phyloP scores from a whole-genome alignment of 2,329 filamentous ascomycete species.

The Geoglossum cookeanum region DNA sequence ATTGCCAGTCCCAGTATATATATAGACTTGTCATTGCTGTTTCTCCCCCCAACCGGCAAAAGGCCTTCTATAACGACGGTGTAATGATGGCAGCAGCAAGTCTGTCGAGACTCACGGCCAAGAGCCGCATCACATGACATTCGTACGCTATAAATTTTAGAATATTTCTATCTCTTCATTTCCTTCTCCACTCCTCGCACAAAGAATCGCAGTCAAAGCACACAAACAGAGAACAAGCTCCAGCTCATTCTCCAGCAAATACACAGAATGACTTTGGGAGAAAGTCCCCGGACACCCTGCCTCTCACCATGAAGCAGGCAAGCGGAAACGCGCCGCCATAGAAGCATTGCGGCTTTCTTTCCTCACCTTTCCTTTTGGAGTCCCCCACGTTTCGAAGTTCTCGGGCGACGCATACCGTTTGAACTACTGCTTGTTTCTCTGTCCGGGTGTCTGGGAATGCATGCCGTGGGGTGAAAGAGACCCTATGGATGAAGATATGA shows the following conservation, averaged over 20 bases:
- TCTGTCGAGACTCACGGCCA: background rate
- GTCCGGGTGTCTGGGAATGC: slow-evolving; percentile 11
- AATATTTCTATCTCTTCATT: slow-evolving; percentile 16
- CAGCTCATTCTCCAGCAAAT: slow-evolving; percentile 22
- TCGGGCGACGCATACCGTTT: slow-evolving; percentile 21
- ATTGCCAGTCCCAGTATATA: too few species aligned
- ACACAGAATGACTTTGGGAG: slow-evolving; percentile 68
- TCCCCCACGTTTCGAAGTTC: slow-evolving; percentile 18
- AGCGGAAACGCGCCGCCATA: slow-evolving; percentile 99
- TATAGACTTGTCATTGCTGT: too few species aligned
- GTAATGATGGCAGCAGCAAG: too few species aligned
- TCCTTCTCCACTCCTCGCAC: slow-evolving; percentile 63
- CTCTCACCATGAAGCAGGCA: slow-evolving; percentile 27
- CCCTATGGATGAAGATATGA: slow-evolving; percentile 74
- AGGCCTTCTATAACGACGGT: too few species aligned
- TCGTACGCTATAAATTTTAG: too few species aligned
- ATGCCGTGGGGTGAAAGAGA: slow-evolving; percentile 19
- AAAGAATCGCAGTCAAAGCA: slow-evolving; percentile 99
- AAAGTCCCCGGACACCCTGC: slow-evolving; percentile 97
- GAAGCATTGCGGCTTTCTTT: slow-evolving; percentile 83
- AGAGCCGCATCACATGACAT: background rate
- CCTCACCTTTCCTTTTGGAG: slow-evolving; percentile 33
- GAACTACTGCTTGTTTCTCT: slow-evolving; percentile 33
- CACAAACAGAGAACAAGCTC: slow-evolving; percentile 52
- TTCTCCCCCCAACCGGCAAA: too few species aligned